Base-by-base conservation (phyloP, 1,284 basidiomycete species). In the Rhizoctonia solani region DNA sequence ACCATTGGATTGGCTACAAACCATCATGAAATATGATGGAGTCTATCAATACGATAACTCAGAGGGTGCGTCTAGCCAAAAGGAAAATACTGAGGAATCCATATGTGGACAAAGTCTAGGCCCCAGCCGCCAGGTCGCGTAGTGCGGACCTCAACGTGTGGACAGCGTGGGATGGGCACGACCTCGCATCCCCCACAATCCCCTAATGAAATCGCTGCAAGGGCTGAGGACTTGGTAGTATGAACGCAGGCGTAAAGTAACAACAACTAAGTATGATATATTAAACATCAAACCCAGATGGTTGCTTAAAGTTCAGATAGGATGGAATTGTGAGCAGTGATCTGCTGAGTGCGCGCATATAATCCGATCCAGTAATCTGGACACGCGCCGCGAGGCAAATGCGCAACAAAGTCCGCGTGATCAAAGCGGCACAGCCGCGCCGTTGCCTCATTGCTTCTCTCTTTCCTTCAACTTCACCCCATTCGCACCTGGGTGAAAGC, bases 361-460 rank as follows among this genome's bases (percentile, higher is more conserved):
- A 63, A 19, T 49, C 32, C 46, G 59, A 63, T 63, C 59, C 47
- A 49, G 46, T 23, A 32, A 53, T 63, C 47, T 53, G 49, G 59
- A 37, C 59, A 32, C 56, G 44, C 49, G 49, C 11, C 56, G 56
- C 56, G 30, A 61, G 55, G 56, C 56, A 39, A n/a, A n/a, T n/a
- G n/a, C n/a, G 44, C n/a, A 63, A 53, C 59, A 61, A 52, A 30
- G 50, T 34, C 50, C 50, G 50, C 50, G 50, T 53, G 50, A 63
- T 52, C 59, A 27, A 52, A 53, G 44, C 30, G 27, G 42, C 59
- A 63, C 59, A 63, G 59, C 59, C 59, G n/a, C 59, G 37, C 21
- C n/a, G 9, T 21, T 46, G 47, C 59, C 59, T 63, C 59, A 63
- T 63, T 53, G 59, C 49, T 53, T 63, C n/a, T 42, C n/a, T 42